Base-by-base conservation (phyloP, 2,329 filamentous ascomycete species). In the Rasamsonia emersonii region DNA sequence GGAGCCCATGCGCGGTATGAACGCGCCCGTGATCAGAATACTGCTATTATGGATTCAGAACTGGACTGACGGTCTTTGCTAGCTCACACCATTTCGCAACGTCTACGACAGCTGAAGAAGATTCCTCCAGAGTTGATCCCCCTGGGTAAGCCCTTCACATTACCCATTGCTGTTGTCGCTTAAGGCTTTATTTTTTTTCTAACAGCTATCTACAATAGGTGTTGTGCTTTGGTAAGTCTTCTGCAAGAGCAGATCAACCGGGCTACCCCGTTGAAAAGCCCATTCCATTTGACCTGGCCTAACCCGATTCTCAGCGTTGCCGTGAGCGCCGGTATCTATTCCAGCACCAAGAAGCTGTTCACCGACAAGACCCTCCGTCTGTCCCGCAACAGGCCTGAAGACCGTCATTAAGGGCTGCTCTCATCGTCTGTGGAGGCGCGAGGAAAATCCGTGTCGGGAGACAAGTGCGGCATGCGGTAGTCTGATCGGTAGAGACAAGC, bases 31-130 rank as follows among this genome's bases (percentile, higher is more conserved):
- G n/a, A n/a, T n/a, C n/a, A n/a, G n/a, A n/a, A n/a, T n/a, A n/a
- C n/a, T n/a, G n/a, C n/a, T n/a, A 9, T 10, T 19, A 14, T 9
- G 21, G 18, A 15, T 24, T 24, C 19, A 5, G 27, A 20, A n/a
- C 32, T 42, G 37, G 40, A 45, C 47, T 53, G 40, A 56, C 42
- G 29, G 15, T 30, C 41, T 35, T 43, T 46, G 50, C 25, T 37
- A 98, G 91, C 86, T 60, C 91, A 96, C 71, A 95, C 89, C 53
- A 78, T 96, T 65, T 94, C 89, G 47, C 91, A 96, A 72, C 85
- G 89, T 61, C 73, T 98, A 53, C 83, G 88, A 61, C 81, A 78
- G 59, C 73, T 95, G 56, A 88, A 82, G 75, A 79, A 79, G 67
- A 82, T 96, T 57, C 91, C 91, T 49, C 78, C 86, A 49, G 91